These are phyloP conservation scores for Capsicum rhomboideum DNA, from an alignment of 257 asterid genomes.

Conservation along the genomic window DNA sequence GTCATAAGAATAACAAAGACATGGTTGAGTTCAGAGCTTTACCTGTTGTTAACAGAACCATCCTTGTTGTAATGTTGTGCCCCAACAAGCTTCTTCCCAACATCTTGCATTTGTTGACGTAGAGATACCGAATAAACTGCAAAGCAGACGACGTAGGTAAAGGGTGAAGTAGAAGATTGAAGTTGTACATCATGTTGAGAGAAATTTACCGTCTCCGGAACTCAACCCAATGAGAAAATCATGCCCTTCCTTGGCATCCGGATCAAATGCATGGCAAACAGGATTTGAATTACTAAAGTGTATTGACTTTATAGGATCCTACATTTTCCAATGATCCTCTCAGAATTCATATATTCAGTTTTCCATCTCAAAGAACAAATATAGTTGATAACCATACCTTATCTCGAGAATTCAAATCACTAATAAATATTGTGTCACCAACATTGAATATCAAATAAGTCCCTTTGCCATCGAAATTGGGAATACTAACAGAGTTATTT, in stretches of 20 bases:
- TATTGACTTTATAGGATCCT: conserved; percentile 97
- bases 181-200: background rate
- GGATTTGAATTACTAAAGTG: conserved; percentile 92
- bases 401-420: conserved; percentile 95
- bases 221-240: conserved; percentile 90
- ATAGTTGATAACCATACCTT: conserved; percentile 51
- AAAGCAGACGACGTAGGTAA: conserved; percentile 4
- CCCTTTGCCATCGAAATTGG: conserved; percentile 92
- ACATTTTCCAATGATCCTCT: conserved; percentile 28
- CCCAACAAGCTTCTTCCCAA: conserved; percentile 97
- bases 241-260: conserved; percentile 96
- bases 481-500: conserved; percentile 46
- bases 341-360: conserved; percentile 17
- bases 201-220: conserved; percentile 81
- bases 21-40: conserved; percentile 9
- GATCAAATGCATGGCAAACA: conserved; percentile 93
- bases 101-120: conserved; percentile 92
- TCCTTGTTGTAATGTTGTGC: conserved; percentile 99
- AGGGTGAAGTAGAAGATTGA: background rate
- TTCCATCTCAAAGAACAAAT: background rate
- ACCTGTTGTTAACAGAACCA: conserved; percentile 76
- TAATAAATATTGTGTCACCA: conserved; percentile 83
- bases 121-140: conserved; percentile 91
- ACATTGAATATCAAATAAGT: conserved; percentile 90
- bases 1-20: background rate